Percentiles rank a stretch among this genome's conserved stretches.
phyloP scores from a whole-genome alignment of 148 eudicot genomes.

The Diospyros lotus region DNA sequence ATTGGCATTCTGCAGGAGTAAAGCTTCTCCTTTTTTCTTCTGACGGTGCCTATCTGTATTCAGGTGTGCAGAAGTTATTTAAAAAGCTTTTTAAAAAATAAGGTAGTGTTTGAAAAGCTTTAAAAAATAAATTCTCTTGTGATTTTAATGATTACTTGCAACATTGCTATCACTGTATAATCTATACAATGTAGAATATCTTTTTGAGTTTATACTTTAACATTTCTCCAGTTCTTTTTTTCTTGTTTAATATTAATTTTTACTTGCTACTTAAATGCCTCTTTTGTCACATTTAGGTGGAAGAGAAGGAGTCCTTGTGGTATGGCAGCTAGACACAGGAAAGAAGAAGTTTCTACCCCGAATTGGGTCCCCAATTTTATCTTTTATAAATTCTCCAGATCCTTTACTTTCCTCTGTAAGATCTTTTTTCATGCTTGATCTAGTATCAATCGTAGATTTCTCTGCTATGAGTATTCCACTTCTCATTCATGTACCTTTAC shows the following conservation, averaged over 20 bases:
- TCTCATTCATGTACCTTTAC: slow-evolving; percentile 24
- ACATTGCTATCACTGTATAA: neutral
- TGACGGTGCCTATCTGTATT: slow-evolving; percentile 90
- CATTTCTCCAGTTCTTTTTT: neutral
- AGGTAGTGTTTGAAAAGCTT: too few species aligned
- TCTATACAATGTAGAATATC: neutral
- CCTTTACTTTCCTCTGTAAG: slow-evolving; percentile 76
- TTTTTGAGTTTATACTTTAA: neutral
- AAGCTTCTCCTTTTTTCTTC: slow-evolving; percentile 81
- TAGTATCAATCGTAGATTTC: neutral
- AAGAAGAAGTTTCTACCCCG: slow-evolving; percentile 79
- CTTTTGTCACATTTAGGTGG: slow-evolving; percentile 48
- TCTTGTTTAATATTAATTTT: neutral
- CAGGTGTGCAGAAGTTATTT: slow-evolving; percentile 43
- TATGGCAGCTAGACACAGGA: slow-evolving; percentile 95
- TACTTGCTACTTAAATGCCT: neutral
- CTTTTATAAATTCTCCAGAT: slow-evolving; percentile 66
- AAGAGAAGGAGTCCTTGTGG: slow-evolving; percentile 91
- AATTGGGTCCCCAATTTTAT: slow-evolving; percentile 75
- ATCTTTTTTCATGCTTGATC: neutral
- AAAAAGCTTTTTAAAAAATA: too few species aligned
- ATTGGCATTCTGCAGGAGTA: slow-evolving; percentile 93
- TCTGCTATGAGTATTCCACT: slow-evolving; percentile 6
- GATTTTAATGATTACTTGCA: neutral
- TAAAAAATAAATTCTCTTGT: too few species aligned